Conservation (phyloP, 805 yeast genomes). For the Grigorovia jiainica region DNA sequence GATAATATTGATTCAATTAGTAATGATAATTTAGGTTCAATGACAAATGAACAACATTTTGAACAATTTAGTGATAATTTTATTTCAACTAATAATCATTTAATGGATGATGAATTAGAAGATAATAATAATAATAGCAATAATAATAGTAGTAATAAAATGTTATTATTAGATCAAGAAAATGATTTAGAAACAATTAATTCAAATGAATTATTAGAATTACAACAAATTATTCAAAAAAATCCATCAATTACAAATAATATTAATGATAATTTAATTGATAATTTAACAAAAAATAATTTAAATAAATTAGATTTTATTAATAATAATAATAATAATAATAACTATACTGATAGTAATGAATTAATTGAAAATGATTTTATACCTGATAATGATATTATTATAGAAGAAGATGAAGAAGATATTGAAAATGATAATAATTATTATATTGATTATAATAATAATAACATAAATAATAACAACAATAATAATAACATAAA, state of each 20-base stretch:
- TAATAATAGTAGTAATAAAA: neutral
- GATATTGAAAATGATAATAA: slow-evolving; percentile 2
- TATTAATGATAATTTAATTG: neutral
- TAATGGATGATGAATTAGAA: slow-evolving; percentile 3
- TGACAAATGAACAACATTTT: slow-evolving; percentile 13
- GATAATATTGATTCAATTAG: neutral
- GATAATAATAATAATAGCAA: neutral
- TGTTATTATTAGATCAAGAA: slow-evolving; percentile 4
- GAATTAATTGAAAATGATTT: neutral
- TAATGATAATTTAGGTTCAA: neutral
- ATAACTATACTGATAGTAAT: neutral
- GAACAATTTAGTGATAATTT: slow-evolving; percentile 24
- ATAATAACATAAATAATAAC: slow-evolving; percentile 2
- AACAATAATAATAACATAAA: neutral
- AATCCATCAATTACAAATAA: neutral
- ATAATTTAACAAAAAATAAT: neutral
- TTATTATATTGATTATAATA: neutral
- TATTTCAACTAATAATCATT: slow-evolving; percentile 8
- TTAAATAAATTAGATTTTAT: no score
- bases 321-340: neutral
- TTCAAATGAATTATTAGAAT: neutral
- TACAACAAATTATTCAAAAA: neutral
- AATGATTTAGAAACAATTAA: neutral
- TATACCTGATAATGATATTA: slow-evolving; percentile 1
- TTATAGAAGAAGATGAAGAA: slow-evolving; percentile 2